Evolutionary conservation across 2,329 filamentous ascomycete genomes (phyloP).

Genomic region (Teratosphaeria destructans): DNA sequence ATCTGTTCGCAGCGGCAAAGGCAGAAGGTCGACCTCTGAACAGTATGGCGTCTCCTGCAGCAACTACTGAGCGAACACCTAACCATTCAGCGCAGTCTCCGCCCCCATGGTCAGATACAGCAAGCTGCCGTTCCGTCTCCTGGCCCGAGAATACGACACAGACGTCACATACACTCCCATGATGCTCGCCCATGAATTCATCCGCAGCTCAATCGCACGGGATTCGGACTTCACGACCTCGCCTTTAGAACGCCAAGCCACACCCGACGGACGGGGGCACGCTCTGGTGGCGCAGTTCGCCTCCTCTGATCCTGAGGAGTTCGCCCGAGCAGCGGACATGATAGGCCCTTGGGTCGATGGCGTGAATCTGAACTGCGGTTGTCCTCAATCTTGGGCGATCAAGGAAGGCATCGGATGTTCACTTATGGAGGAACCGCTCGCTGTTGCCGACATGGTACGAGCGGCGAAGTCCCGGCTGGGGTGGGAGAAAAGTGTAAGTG

Average conservation of each 20-base stretch:
- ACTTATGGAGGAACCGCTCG: conserved; percentile 54
- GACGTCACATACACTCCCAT: conserved; percentile 64
- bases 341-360: conserved; percentile 53
- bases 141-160: conserved; percentile 52
- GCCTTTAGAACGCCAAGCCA: conserved; percentile 36
- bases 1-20: neutral
- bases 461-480: conserved; percentile 45
- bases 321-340: conserved; percentile 52
- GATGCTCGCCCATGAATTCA: conserved; percentile 35
- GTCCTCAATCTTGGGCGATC: conserved; percentile 63
- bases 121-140: conserved; percentile 59
- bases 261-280: conserved; percentile 9
- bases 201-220: conserved; percentile 22
- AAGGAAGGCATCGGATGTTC: conserved; percentile 57
- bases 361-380: conserved; percentile 63
- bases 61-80: conserved; percentile 1
- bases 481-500: conserved; percentile 48
- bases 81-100: conserved; percentile 29
- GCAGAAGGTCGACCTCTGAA: neutral
- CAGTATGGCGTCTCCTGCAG: neutral
- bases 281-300: conserved; percentile 59
- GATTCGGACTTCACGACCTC: conserved; percentile 53
- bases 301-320: conserved; percentile 49
- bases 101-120: conserved; percentile 55
- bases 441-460: conserved; percentile 56